Base-by-base conservation (phyloP, 2,329 filamentous ascomycete genomes). In the Dothideomycetes sp. region DNA sequence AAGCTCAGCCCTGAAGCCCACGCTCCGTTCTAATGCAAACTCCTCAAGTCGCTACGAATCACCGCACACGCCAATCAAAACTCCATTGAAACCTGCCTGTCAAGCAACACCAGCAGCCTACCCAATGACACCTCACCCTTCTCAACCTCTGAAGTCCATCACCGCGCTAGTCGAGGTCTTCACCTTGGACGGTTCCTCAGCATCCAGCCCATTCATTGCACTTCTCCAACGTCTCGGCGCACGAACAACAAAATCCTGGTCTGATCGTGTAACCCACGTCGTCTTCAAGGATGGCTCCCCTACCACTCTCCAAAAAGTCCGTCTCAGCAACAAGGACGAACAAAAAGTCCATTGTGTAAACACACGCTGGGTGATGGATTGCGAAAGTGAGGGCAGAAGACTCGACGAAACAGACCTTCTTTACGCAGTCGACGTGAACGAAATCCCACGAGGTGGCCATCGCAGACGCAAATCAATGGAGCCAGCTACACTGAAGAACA, bases 251-350 rank as follows among this genome's bases (percentile, higher is more conserved):
- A 57, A 56, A 43, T 51, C 48, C 4, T 61, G 57, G 53, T 56
- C 46, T 35, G 58, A 60, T n/a, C 51, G 53, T 17, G 49, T 61
- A 15, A 61, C 58, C 3, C 59, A 62, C 29, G 53, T 62, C 9
- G 49, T 62, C 29, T 62, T 56, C 56, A 62, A 62, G 38, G 58
- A 62, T 32, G 59, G 59, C 5, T 57, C 56, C 13, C 57, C 58
- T 1, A 53, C 52, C 4, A 57, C 55, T 2, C 47, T 62, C 9
- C 54, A 59, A 34, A 50, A 51, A 16, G 51, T 62, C 7, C 50
- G 54, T 3, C 23, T 55, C 3, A 53, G 55, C 47, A 58, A 60
- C 47, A 55, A 56, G 35, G 52, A 55, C 11, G 56, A 52, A 12
- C 44, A 46, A 9, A 38, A 48, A 19, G 49, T 62, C n/a, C 50